Evolutionary conservation across 2,329 filamentous ascomycete species (phyloP), one percentile per base, ranked within the genome.

Genomic region (Nothophaeocryptopus gaeumannii): DNA sequence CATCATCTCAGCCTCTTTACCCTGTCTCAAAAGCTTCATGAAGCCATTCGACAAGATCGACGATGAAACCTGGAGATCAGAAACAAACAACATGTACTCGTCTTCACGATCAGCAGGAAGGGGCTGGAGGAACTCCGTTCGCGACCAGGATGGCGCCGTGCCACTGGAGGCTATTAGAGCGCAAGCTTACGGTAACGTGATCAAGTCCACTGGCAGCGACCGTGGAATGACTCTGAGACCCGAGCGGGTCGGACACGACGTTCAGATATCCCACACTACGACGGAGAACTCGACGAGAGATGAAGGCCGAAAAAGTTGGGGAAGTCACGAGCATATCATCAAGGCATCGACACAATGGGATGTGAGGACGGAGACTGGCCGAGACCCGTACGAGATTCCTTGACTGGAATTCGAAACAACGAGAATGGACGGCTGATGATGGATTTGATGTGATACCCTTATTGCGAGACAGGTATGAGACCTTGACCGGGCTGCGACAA

Each of bases 1-100:
- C n/a, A 55, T 58, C 32, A 32, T 58, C 29, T 42, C 55, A 1
- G 51, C 51, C 9, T 58, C 55, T 8, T 37, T 58, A 9, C 55
- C 55, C 11, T 58, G 55, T 30, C 42, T 58, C 32, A 55, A 58
- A 36, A 47, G 49, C 3, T 54, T 58, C 44, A 55, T 54, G 49
- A 44, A 45, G 12, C 55, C 55, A 5, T 55, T 58, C 38, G 51
- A 58, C 32, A 55, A 54, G 38, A 41, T 58, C 30, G 55, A 54
- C 38, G 49, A 58, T 12, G 43, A 53, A 7, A 55, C 50, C 14
- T 55, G 55, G 55, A 39, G 52, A 10, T 53, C 55, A 9, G 45
- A 51, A 2, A 42, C 45, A 41, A 49, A 52, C 20, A 26, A 26
- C 20, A 20, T 44, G 38, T 51, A 55, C 34, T 47, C 52, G 29